Percentiles rank a stretch among this genome's conserved stretches.
These are phyloP conservation scores for Hypoxylon sp. DNA, from an alignment of 2,329 filamentous ascomycete species.

Conservation along the genomic window DNA sequence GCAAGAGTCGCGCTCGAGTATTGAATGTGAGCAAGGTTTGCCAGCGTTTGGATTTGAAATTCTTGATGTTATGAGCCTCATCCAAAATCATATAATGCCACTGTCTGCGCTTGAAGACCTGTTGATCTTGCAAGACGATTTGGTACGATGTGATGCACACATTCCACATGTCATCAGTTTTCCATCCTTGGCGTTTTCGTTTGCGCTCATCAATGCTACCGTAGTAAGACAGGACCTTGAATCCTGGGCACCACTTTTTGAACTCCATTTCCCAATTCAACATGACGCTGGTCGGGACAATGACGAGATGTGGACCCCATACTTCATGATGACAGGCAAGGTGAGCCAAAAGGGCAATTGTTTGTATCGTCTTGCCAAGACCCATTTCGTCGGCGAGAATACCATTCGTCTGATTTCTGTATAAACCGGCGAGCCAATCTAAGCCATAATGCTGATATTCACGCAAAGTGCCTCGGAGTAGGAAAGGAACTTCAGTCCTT, in stretches of 20 bases:
- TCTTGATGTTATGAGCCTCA: constrained; percentile 99
- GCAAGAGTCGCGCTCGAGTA: constrained; percentile 85
- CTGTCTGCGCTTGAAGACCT: constrained; percentile 89
- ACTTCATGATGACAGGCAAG: constrained; percentile 90
- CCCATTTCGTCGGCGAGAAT: constrained; percentile 99
- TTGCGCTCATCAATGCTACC: constrained; percentile 93
- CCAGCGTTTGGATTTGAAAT: constrained; percentile 98
- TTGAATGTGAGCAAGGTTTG: constrained; percentile 95
- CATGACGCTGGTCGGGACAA: constrained; percentile 98
- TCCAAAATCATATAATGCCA: constrained; percentile 99
- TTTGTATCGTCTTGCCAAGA: constrained; percentile 97
- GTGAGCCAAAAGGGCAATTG: constrained; percentile 92
- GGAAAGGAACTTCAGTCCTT: constrained; percentile 82
- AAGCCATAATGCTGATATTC: constrained; percentile 98
- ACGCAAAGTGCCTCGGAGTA: constrained; percentile 88
- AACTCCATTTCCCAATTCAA: constrained; percentile 99
- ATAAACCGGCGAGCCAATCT: constrained; percentile 95
- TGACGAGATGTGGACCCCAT: constrained; percentile 96
- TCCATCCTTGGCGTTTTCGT: constrained; percentile 92
- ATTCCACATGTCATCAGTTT: constrained; percentile 93
- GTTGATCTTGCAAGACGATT: constrained; percentile 92
- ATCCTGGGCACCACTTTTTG: constrained; percentile 98
- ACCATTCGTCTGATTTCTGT: constrained; percentile 92
- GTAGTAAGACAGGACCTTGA: constrained; percentile 98
- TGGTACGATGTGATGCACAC: constrained; percentile 99